phyloP scores from a whole-genome alignment of 768 basidiomycete genomes.

The Boletus vermiculosoides region DNA sequence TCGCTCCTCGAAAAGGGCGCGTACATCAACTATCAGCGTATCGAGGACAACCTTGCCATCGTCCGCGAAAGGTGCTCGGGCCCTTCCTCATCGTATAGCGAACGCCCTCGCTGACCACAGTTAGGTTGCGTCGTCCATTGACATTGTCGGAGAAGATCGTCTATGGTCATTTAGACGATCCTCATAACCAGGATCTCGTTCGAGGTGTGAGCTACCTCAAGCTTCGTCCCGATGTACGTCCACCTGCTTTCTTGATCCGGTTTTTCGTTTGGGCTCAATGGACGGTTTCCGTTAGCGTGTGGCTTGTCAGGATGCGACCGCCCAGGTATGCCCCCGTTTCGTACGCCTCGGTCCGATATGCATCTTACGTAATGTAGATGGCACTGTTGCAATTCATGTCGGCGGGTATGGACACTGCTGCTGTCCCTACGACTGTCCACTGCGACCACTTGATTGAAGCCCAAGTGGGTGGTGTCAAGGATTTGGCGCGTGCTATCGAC shows the following conservation, averaged over 20 bases:
- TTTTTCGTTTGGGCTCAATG: constrained; percentile 1
- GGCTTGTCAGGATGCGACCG: constrained; percentile 89
- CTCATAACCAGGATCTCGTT: constrained; percentile 84
- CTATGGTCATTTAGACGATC: constrained; percentile 97
- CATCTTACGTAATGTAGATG: constrained; percentile 67
- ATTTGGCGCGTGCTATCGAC: constrained; percentile 86
- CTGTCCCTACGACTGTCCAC: constrained; percentile 98
- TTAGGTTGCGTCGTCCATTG: constrained; percentile 77
- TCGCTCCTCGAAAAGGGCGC: constrained; percentile 78
- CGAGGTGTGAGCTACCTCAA: constrained; percentile 95
- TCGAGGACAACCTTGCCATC: constrained; percentile 93
- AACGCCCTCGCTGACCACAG: neutral
- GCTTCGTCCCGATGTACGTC: constrained; percentile 91
- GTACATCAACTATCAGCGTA: constrained; percentile 94
- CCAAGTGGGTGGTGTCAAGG: constrained; percentile 89
- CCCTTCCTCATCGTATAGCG: neutral
- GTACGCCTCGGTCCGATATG: constrained; percentile 12
- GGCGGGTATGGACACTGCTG: constrained; percentile 95
- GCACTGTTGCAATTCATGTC: constrained; percentile 99
- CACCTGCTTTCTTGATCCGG: neutral
- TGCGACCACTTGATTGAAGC: constrained; percentile 99
- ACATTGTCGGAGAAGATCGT: constrained; percentile 96
- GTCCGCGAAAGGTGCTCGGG: constrained; percentile 71
- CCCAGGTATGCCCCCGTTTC: constrained; percentile 53
- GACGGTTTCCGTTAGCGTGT: constrained; percentile 54